These are phyloP conservation scores for Coffea humblotiana DNA, from an alignment of 305 asterid genomes.

Conservation along the genomic window DNA sequence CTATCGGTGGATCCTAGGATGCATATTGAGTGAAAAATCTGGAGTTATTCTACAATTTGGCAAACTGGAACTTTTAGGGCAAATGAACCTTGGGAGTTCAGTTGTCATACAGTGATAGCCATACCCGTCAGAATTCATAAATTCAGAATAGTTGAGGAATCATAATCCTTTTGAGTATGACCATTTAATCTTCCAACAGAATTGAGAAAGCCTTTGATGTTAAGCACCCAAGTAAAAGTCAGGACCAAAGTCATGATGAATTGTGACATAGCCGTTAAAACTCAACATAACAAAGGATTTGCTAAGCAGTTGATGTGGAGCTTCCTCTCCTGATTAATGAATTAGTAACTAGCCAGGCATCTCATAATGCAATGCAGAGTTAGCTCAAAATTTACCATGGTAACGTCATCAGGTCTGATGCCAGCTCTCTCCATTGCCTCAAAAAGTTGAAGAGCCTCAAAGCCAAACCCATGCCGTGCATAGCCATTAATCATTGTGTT, in stretches of 20 bases:
- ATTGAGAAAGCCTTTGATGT: background rate
- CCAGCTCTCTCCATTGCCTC: conserved; percentile 56
- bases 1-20: background rate
- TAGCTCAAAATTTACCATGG: conserved; percentile 61
- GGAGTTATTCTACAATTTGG: background rate
- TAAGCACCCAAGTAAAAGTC: background rate
- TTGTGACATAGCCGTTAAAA: background rate
- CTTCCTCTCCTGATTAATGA: background rate
- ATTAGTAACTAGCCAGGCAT: background rate
- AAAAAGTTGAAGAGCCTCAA: conserved; percentile 66
- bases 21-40: background rate
- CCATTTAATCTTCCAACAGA: background rate
- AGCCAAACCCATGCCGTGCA: conserved; percentile 87
- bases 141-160: background rate
- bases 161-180: background rate
- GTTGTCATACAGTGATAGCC: background rate
- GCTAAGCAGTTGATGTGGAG: background rate
- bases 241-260: background rate
- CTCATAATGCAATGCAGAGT: conserved; percentile 2
- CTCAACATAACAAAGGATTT: background rate
- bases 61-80: background rate
- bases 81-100: background rate
- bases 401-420: conserved; percentile 75
- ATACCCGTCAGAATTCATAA: background rate
- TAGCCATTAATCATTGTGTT: conserved; percentile 82